A percentile compares a stretch with the other conserved stretches of the same genome.
Conservation (phyloP, 495 filamentous ascomycete genomes). For the Endocarpon pusillum region DNA sequence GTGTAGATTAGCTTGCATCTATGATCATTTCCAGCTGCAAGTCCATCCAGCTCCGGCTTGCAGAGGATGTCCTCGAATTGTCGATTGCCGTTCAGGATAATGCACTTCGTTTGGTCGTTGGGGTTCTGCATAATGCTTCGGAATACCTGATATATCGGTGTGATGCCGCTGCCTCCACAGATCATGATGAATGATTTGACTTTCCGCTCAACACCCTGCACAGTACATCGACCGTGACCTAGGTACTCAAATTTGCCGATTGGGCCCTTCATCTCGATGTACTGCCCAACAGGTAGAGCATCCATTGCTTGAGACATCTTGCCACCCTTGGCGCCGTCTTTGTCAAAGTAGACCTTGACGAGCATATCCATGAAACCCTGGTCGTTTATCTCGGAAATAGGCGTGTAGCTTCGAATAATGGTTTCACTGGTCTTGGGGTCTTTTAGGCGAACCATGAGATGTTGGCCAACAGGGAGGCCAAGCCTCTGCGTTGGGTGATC, state of each 20-base stretch:
- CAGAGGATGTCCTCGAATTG: constrained; percentile 73
- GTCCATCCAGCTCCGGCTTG: constrained; percentile 51
- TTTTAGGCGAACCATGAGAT: constrained; percentile 70
- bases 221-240: constrained; percentile 42
- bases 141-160: constrained; percentile 80
- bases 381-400: constrained; percentile 47
- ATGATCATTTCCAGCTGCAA: constrained; percentile 31
- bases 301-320: constrained; percentile 78
- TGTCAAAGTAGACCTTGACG: constrained; percentile 73
- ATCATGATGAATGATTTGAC: constrained; percentile 75
- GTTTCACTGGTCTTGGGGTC: constrained; percentile 50
- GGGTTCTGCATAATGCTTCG: constrained; percentile 51
- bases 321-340: constrained; percentile 41
- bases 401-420: constrained; percentile 81
- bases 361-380: constrained; percentile 55
- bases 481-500: constrained; percentile 53
- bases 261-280: constrained; percentile 79
- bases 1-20: constrained; percentile 55
- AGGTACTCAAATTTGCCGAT: constrained; percentile 78
- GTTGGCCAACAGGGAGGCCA: constrained; percentile 76
- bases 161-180: constrained; percentile 77
- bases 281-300: constrained; percentile 45
- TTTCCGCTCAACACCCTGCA: constrained; percentile 39
- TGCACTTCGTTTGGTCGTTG: constrained; percentile 41
- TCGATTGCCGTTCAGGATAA: constrained; percentile 69